Conservation (phyloP, 2,329 filamentous ascomycete genomes). For the Microcyclosporella mali region DNA sequence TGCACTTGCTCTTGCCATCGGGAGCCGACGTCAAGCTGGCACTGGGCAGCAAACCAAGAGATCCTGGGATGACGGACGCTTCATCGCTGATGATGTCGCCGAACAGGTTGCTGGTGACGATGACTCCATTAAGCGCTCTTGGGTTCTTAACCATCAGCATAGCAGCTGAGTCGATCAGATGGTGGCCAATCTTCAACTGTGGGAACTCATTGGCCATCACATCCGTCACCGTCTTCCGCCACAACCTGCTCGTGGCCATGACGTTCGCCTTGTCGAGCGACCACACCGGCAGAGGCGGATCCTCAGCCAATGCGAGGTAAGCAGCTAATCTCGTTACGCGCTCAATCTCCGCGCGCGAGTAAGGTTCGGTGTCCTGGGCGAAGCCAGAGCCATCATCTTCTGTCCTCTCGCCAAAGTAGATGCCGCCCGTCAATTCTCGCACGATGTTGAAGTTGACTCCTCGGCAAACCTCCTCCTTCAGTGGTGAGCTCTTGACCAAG, state of each 20-base stretch:
- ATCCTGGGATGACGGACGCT: conserved; percentile 88
- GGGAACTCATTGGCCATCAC: conserved; percentile 86
- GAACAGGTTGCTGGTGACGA: conserved; percentile 90
- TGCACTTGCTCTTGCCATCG: conserved; percentile 75
- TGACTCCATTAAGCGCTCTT: conserved; percentile 75
- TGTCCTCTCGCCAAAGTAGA: conserved; percentile 88
- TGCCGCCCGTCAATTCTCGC: conserved; percentile 83
- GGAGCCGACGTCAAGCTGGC: conserved; percentile 82
- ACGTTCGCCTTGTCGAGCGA: conserved; percentile 96
- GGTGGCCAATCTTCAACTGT: conserved; percentile 73
- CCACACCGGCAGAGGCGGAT: conserved; percentile 73
- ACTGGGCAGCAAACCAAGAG: conserved; percentile 78
- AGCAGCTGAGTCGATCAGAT: conserved; percentile 92
- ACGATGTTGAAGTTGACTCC: conserved; percentile 91
- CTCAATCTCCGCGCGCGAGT: conserved; percentile 79
- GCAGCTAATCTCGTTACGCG: conserved; percentile 77
- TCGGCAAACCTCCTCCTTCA: conserved; percentile 77
- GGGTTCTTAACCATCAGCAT: conserved; percentile 98
- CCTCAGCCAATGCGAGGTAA: conserved; percentile 68
- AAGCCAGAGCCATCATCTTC: conserved; percentile 70
- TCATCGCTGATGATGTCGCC: conserved; percentile 96
- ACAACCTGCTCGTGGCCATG: conserved; percentile 79
- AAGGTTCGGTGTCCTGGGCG: conserved; percentile 81
- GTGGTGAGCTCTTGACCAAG: conserved; percentile 75
- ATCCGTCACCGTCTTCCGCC: conserved; percentile 81